phyloP scores from a whole-genome alignment of 306 rosid species.

The Oemleria cerasiformis region DNA sequence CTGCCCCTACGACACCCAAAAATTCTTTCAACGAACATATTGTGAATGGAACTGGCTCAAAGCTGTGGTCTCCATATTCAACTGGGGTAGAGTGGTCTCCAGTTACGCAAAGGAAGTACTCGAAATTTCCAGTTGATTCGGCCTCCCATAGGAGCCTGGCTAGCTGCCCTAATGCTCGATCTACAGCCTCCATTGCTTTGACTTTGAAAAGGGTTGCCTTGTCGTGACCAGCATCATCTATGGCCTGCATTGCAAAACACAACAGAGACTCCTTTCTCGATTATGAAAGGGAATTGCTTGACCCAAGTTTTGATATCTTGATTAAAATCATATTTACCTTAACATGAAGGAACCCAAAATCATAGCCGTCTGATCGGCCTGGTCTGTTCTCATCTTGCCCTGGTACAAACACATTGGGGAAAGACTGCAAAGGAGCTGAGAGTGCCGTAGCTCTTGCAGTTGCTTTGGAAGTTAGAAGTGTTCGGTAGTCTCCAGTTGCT shows the following conservation, averaged over 20 bases:
- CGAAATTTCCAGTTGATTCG: constrained; percentile 60
- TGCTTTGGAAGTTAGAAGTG: constrained; percentile 82
- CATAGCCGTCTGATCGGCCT: constrained; percentile 89
- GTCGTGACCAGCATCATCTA: constrained; percentile 97
- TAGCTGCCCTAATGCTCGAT: constrained; percentile 76
- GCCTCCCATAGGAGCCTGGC: constrained; percentile 87
- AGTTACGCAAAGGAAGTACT: constrained; percentile 72
- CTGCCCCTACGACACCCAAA: constrained; percentile 53
- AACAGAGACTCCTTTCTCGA: constrained; percentile 6
- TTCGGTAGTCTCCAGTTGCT: constrained; percentile 94
- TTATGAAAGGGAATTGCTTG: constrained; percentile 5
- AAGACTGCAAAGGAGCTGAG: constrained; percentile 79
- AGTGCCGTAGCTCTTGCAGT: constrained; percentile 82
- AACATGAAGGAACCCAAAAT: constrained; percentile 93
- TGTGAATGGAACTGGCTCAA: constrained; percentile 85
- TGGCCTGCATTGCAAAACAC: constrained; percentile 61
- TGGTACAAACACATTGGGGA: no score
- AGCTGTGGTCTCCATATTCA: constrained; percentile 98
- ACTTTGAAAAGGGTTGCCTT: constrained; percentile 81
- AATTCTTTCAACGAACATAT: constrained; percentile 73
- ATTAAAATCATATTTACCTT: constrained; percentile 44
- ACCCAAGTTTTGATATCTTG: neutral
- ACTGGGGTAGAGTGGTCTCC: constrained; percentile 97
- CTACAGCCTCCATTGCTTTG: constrained; percentile 84
- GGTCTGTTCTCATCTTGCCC: no score